Evolutionary conservation across 139 green algal species (phyloP).

Genomic region (Desmodesmus armatus): DNA sequence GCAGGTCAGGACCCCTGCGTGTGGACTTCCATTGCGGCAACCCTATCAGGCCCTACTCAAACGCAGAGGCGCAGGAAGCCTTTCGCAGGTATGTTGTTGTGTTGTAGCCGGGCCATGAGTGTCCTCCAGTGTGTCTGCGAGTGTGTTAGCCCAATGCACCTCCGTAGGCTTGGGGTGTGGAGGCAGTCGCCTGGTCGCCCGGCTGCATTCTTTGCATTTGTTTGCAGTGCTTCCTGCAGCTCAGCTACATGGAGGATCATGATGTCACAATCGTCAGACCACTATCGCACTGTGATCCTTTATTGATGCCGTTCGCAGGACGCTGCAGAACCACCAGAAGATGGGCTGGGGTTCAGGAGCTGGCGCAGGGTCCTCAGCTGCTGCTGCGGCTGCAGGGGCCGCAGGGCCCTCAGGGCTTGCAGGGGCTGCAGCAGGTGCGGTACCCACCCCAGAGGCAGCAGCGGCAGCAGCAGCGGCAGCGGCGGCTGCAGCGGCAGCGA

Average conservation of each 20-base stretch:
- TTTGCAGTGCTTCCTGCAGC: too few relatives aligned
- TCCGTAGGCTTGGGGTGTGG: too few relatives aligned
- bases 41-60: background rate
- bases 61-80: constrained; percentile 6
- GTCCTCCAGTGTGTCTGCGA: too few relatives aligned
- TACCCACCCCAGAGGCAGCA: background rate
- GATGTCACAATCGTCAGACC: too few relatives aligned
- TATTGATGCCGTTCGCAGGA: too few relatives aligned
- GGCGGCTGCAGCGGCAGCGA: background rate
- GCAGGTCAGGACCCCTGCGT: background rate
- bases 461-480: background rate
- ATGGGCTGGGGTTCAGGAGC: constrained; percentile 34
- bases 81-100: too few relatives aligned
- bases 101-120: too few relatives aligned
- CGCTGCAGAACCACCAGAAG: constrained; percentile 24
- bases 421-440: background rate
- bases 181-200: too few relatives aligned
- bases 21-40: constrained; percentile 13
- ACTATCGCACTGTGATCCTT: too few relatives aligned
- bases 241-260: too few relatives aligned
- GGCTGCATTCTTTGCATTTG: too few relatives aligned
- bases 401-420: background rate
- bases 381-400: background rate
- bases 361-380: background rate
- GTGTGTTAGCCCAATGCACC: too few relatives aligned